Evolutionary conservation across 176 grass and related monocot species (phyloP).

Genomic region (Tillandsia fasciculata): DNA sequence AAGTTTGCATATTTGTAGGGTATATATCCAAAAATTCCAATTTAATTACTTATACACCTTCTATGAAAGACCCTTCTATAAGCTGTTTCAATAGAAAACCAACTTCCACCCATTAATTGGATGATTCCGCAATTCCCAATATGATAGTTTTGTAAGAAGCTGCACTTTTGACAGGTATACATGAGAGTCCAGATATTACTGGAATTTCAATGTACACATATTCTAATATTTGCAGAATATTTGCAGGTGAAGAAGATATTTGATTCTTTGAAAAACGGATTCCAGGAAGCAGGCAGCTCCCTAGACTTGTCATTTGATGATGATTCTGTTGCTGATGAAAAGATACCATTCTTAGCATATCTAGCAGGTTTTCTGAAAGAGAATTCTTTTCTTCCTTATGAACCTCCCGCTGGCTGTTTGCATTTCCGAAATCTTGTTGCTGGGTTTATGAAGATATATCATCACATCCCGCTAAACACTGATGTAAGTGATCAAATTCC

Average conservation of each 20-base stretch:
- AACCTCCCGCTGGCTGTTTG: slow-evolving; percentile 78
- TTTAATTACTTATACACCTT: too few relatives aligned
- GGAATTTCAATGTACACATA: neutral
- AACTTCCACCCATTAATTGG: too few relatives aligned
- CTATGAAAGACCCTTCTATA: too few relatives aligned
- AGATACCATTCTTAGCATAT: slow-evolving; percentile 93
- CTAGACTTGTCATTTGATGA: slow-evolving; percentile 91
- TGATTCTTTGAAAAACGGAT: slow-evolving; percentile 89
- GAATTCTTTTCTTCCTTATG: slow-evolving; percentile 70
- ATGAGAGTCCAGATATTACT: too few relatives aligned
- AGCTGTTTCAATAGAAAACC: too few relatives aligned
- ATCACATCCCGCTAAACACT: slow-evolving; percentile 74
- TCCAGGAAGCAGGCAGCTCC: slow-evolving; percentile 83
- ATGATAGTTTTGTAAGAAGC: too few relatives aligned
- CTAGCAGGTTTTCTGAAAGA: slow-evolving; percentile 80
- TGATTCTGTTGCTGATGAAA: slow-evolving; percentile 96
- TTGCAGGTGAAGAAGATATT: slow-evolving; percentile 99
- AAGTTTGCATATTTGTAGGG: too few relatives aligned
- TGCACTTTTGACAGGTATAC: too few relatives aligned
- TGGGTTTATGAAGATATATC: slow-evolving; percentile 97
- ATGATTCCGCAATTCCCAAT: too few relatives aligned
- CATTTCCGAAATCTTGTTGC: slow-evolving; percentile 81
- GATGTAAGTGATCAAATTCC: slow-evolving; percentile 44
- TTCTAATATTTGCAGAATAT: neutral
- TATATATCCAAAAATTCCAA: too few relatives aligned